Evolutionary conservation across 23 red algal genomes (phyloP).

Genomic region (Agarophyton chilense): DNA sequence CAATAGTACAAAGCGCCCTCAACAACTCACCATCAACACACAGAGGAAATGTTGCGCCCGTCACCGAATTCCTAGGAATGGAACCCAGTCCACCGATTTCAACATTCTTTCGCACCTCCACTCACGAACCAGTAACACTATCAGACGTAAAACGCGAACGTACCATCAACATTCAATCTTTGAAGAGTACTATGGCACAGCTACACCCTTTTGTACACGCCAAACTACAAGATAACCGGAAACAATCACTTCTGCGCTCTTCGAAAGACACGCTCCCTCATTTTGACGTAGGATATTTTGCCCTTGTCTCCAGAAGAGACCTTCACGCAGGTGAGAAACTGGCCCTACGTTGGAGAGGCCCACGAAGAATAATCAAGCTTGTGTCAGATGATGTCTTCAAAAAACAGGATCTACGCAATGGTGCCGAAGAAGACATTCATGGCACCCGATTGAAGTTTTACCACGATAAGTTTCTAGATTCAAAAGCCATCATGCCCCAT

Average conservation of each 20-base stretch:
- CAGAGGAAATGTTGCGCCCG: not conserved
- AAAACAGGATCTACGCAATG: not conserved
- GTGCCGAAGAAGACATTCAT: not conserved
- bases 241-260: not conserved
- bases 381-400: not conserved
- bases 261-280: not conserved
- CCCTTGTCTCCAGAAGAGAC: not conserved
- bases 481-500: not conserved
- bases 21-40: not conserved
- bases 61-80: not conserved
- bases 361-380: not conserved
- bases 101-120: not conserved
- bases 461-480: not conserved
- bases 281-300: not conserved
- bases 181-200: not conserved
- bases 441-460: not conserved
- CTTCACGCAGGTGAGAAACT: not conserved
- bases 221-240: not conserved
- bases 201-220: not conserved
- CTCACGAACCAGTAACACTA: not conserved
- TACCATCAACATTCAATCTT: not conserved
- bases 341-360: not conserved
- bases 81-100: not conserved
- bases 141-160: not conserved
- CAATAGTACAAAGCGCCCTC: not conserved